phyloP scores from a whole-genome alignment of 352 stramenopile species.

The Lagenidium giganteum region DNA sequence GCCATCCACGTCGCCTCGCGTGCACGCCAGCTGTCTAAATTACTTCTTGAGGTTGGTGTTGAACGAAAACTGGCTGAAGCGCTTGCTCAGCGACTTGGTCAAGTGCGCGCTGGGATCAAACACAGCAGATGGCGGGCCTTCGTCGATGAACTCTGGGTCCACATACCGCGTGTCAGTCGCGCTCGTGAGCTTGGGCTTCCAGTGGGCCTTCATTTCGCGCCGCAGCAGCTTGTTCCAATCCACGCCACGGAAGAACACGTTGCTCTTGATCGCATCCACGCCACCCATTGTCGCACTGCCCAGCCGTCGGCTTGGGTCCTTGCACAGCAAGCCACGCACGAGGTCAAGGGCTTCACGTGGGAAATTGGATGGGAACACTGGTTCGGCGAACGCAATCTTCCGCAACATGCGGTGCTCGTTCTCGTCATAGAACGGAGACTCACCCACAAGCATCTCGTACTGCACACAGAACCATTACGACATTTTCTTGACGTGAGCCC shows the following conservation, averaged over 20 bases:
- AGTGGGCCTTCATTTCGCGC: slow-evolving; percentile 71
- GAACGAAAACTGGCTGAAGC: slow-evolving; percentile 89
- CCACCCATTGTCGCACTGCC: slow-evolving; percentile 62
- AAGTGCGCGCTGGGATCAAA: slow-evolving; percentile 63
- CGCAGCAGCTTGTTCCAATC: slow-evolving; percentile 73
- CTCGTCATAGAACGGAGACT: slow-evolving; percentile 86
- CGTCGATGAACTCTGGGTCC: slow-evolving; percentile 85
- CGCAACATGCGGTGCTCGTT: slow-evolving; percentile 88
- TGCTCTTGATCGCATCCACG: slow-evolving; percentile 65
- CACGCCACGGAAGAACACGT: slow-evolving; percentile 66
- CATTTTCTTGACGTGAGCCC: too few relatives aligned
- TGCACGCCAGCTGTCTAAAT: too few relatives aligned
- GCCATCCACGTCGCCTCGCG: too few relatives aligned
- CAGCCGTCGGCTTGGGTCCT: slow-evolving; percentile 65
- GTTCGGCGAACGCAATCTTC: slow-evolving; percentile 73
- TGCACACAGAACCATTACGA: slow-evolving; percentile 18
- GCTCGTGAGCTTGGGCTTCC: slow-evolving; percentile 78
- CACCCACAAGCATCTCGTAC: slow-evolving; percentile 86
- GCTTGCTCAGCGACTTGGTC: slow-evolving; percentile 71
- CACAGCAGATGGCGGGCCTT: slow-evolving; percentile 72
- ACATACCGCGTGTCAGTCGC: slow-evolving; percentile 87
- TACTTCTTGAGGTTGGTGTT: slow-evolving; percentile 79
- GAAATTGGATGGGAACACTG: slow-evolving; percentile 73
- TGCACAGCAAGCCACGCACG: slow-evolving; percentile 64
- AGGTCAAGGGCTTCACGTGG: slow-evolving; percentile 70